Evolutionary conservation across 805 yeast genomes (phyloP).

Genomic region (Hanseniaspora thailandica): DNA sequence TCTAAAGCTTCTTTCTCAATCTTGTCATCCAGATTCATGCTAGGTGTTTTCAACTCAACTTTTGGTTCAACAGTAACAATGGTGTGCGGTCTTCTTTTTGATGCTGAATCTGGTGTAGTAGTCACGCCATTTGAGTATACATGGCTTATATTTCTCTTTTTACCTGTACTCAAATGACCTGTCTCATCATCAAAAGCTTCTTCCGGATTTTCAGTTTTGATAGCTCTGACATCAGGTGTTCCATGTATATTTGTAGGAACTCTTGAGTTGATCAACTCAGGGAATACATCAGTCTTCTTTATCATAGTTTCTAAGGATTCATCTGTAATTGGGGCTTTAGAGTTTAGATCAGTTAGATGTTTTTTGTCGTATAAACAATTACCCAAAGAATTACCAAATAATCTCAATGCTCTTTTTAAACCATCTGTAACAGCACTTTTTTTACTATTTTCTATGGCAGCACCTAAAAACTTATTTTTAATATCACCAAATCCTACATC

Average conservation of each 20-base stretch:
- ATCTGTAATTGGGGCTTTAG: no score
- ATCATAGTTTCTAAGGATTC: constrained; percentile 15
- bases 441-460: constrained; percentile 73
- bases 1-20: neutral
- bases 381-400: constrained; percentile 73
- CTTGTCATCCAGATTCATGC: neutral
- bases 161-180: neutral
- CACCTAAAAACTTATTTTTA: constrained; percentile 58
- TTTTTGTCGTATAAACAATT: constrained; percentile 74
- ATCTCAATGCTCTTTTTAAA: constrained; percentile 61
- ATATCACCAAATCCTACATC: constrained; percentile 79
- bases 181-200: neutral
- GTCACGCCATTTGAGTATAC: neutral
- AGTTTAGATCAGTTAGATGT: constrained; percentile 34
- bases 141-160: constrained; percentile 4
- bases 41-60: neutral
- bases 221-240: constrained; percentile 26
- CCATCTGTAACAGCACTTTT: constrained; percentile 81
- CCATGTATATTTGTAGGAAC: constrained; percentile 28
- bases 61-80: neutral
- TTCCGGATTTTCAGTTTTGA: constrained; percentile 24
- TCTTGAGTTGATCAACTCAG: constrained; percentile 33
- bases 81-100: neutral
- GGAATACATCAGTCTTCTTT: constrained; percentile 9
- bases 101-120: neutral